phyloP scores from a whole-genome alignment of 371 early-diverging fungal species.

The Mortierella sp. region DNA sequence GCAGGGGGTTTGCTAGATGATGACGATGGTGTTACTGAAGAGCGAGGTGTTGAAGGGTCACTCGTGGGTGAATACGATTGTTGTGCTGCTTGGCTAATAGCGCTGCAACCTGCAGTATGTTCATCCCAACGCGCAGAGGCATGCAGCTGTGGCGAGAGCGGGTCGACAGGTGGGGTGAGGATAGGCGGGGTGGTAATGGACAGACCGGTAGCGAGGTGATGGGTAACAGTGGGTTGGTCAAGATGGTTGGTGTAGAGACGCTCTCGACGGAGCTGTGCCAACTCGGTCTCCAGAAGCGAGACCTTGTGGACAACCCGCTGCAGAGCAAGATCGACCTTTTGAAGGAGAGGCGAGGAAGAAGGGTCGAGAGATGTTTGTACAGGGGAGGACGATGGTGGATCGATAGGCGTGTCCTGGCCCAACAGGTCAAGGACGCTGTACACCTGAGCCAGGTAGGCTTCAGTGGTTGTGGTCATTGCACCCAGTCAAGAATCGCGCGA shows the following conservation, averaged over 20 bases:
- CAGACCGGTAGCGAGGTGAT: conserved; percentile 11
- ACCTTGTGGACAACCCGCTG: conserved; percentile 42
- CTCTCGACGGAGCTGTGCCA: conserved; percentile 17
- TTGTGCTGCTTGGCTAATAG: neutral
- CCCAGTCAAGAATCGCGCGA: too few species aligned
- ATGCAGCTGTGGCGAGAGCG: conserved; percentile 31
- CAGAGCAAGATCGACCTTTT: conserved; percentile 33
- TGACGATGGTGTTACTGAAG: neutral
- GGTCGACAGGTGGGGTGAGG: conserved; percentile 46
- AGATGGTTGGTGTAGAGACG: conserved; percentile 3
- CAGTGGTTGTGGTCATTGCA: conserved; percentile 26
- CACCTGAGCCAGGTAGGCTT: conserved; percentile 33
- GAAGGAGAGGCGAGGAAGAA: conserved; percentile 21
- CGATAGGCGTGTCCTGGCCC: conserved; percentile 16
- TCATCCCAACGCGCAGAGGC: conserved; percentile 21
- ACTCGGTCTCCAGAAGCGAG: conserved; percentile 32
- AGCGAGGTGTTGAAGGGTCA: neutral
- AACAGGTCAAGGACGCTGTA: conserved; percentile 37
- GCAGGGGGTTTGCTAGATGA: neutral
- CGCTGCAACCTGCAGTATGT: conserved; percentile 1
- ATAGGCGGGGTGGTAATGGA: conserved; percentile 25
- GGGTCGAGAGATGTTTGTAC: neutral
- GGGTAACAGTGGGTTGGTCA: neutral
- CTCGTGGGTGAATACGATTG: neutral
- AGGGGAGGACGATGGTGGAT: conserved; percentile 12